Conservation (phyloP, 202 grass and related monocot genomes). For the Musa balbisiana region DNA sequence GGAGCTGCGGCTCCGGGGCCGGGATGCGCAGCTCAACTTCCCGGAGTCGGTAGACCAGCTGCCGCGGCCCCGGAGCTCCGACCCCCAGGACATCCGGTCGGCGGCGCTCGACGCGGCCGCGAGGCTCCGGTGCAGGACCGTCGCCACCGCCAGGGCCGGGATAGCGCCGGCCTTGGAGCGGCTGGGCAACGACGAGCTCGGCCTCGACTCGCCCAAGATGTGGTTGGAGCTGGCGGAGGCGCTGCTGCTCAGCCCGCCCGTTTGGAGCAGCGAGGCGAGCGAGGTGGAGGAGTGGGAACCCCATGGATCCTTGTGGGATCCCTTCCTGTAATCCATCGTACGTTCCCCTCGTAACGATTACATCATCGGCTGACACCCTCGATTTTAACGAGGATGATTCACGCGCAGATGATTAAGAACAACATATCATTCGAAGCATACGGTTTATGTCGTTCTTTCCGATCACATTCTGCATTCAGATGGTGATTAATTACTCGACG, state of each 20-base stretch:
- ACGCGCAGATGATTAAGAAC: too few relatives aligned
- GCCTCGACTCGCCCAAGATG: conserved; percentile 52
- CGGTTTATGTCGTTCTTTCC: too few relatives aligned
- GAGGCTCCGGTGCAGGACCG: conserved; percentile 34
- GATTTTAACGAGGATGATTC: neutral
- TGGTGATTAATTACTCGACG: too few relatives aligned
- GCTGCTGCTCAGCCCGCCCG: conserved; percentile 73
- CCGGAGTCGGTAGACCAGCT: conserved; percentile 43
- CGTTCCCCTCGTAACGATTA: too few relatives aligned
- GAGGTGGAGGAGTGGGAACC: conserved; percentile 62
- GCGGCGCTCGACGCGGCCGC: conserved; percentile 70
- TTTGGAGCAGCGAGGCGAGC: conserved; percentile 29
- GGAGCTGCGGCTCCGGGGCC: conserved; percentile 44
- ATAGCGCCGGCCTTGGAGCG: conserved; percentile 17
- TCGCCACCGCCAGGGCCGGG: conserved; percentile 6
- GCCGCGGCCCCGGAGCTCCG: conserved; percentile 51
- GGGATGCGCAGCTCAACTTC: conserved; percentile 68
- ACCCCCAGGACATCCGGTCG: conserved; percentile 58
- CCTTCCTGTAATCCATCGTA: conserved; percentile 26
- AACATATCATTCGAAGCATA: too few relatives aligned
- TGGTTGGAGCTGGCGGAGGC: conserved; percentile 86
- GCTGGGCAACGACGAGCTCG: conserved; percentile 37
- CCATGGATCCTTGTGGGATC: conserved; percentile 46
- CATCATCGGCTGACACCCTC: neutral
- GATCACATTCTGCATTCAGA: too few relatives aligned